Base-by-base conservation (phyloP, 2,329 filamentous ascomycete genomes). In the Teratosphaeriaceae sp. region DNA sequence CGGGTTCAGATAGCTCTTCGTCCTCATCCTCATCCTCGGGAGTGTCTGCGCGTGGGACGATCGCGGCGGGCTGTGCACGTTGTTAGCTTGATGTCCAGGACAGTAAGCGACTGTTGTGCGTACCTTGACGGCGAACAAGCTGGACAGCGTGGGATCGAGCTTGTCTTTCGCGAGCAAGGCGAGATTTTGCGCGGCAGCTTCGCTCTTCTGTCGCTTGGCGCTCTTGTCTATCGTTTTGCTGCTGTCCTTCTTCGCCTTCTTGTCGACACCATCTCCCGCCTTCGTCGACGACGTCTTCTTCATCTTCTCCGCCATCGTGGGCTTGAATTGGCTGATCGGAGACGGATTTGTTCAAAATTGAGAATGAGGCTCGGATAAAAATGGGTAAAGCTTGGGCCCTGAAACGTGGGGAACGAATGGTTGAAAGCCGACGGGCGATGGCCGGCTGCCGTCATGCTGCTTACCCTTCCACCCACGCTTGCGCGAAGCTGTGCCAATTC, bases 141-240 rank as follows among this genome's bases (percentile, higher is more conserved):
- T 71, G n/a, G 67, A 65, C 23, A 74, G 51, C 27, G 55, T 56
- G 15, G 68, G 65, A 47, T 73, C 67, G 39, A 72, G 56, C 23
- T 62, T 63, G 20, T 65, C 60, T 40, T 59, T 54, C 24, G 59
- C 59, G 11, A 64, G 47, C 43, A 62, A 40, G 5, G 49, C 46
- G 40, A 56, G 55, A 11, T 50, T 46, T 36, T 39, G 36, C 11
- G 38, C 27, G 16, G 31, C 35, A 27, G 44, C 36, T 8, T 39
- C 30, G 40, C 53, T 49, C 40, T 49, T 50, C 20, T 42, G 29
- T 23, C 45, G 48, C 37, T 54, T 52, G 29, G 42, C 43, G 42
- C 50, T 50, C 36, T 48, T 45, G 30, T 46, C 42, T 18, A 31
- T 34, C 19, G 42, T 42, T 26, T 19, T 43, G n/a, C 24, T 15